Percentiles rank a stretch among this genome's conserved stretches.
Conservation (phyloP, 805 yeast species). For the Nakazawaea ambrosiae region DNA sequence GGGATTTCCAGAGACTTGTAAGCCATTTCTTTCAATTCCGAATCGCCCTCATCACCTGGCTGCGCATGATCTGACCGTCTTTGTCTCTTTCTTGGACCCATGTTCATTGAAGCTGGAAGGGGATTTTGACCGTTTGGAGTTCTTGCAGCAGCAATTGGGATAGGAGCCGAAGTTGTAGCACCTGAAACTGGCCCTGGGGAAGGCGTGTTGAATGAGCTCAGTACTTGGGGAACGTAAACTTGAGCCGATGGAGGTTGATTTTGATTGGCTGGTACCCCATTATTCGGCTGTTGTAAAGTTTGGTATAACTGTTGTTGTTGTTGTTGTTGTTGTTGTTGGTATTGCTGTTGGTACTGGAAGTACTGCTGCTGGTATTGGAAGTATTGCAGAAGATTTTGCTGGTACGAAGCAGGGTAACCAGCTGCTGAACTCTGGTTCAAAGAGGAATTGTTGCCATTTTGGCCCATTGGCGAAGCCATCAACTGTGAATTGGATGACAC, state of each 20-base stretch:
- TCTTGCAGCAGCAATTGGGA: not conserved
- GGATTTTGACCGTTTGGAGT: not conserved
- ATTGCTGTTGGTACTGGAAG: constrained; percentile 10
- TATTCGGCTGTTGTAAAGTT: constrained; percentile 1
- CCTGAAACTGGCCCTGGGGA: not conserved
- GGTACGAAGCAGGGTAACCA: not conserved
- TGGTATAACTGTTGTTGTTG: constrained; percentile 10
- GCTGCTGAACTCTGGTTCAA: too few relatives aligned
- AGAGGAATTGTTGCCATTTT: too few relatives aligned
- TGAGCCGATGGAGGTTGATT: not conserved
- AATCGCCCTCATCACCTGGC: constrained; percentile 29
- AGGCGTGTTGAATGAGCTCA: too few relatives aligned
- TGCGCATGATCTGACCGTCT: constrained; percentile 25
- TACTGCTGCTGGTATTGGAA: constrained; percentile 7
- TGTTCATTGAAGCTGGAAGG: not conserved
- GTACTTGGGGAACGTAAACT: not conserved
- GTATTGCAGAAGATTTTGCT: constrained; percentile 4
- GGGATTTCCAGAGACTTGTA: constrained; percentile 25
- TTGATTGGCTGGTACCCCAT: not conserved
- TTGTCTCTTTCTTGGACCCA: constrained; percentile 18
- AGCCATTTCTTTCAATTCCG: constrained; percentile 31
- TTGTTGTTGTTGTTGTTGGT: constrained; percentile 10
- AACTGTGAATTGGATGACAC: constrained; percentile 5
- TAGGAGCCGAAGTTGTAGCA: not conserved
- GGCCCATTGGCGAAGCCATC: constrained; percentile 7